Evolutionary conservation across 2,329 filamentous ascomycete species (phyloP).

Genomic region (Hypoxylon sp.): DNA sequence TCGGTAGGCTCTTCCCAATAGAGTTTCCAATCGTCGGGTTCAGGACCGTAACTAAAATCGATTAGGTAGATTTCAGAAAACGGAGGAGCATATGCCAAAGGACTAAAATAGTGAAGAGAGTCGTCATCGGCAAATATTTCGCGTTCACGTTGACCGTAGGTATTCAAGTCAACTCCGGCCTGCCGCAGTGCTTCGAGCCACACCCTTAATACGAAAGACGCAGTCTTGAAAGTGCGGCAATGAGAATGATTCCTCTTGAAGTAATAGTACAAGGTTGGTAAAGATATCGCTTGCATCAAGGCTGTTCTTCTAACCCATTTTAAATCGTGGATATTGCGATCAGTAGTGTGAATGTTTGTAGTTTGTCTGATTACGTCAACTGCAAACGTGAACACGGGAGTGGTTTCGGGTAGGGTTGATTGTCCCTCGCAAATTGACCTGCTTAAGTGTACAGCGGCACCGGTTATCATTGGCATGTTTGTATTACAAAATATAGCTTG

Average conservation of each 20-base stretch:
- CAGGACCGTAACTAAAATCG: slow-evolving; percentile 32
- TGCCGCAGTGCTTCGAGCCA: slow-evolving; percentile 29
- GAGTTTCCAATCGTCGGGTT: slow-evolving; percentile 43
- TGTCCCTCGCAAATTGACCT: background rate
- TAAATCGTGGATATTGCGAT: background rate
- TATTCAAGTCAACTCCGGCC: slow-evolving; percentile 23
- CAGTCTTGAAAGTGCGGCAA: background rate
- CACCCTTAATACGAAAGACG: background rate
- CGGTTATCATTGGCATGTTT: background rate
- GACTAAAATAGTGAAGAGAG: background rate
- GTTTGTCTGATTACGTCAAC: slow-evolving; percentile 13
- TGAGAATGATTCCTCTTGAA: background rate
- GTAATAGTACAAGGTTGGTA: too few species aligned
- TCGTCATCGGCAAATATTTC: slow-evolving; percentile 2
- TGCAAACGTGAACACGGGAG: slow-evolving; percentile 9
- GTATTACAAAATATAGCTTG: background rate
- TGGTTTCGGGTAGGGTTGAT: background rate
- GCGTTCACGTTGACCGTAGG: slow-evolving; percentile 25
- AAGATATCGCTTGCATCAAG: background rate
- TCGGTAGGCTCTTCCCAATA: slow-evolving; percentile 40
- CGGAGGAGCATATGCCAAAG: too few species aligned
- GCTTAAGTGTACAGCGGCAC: background rate
- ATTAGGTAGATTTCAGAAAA: background rate
- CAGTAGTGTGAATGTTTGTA: slow-evolving; percentile 18
- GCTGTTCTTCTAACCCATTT: background rate